These are phyloP conservation scores for Penicillium sp. DNA, from an alignment of 2,329 filamentous ascomycete species.

Conservation along the genomic window DNA sequence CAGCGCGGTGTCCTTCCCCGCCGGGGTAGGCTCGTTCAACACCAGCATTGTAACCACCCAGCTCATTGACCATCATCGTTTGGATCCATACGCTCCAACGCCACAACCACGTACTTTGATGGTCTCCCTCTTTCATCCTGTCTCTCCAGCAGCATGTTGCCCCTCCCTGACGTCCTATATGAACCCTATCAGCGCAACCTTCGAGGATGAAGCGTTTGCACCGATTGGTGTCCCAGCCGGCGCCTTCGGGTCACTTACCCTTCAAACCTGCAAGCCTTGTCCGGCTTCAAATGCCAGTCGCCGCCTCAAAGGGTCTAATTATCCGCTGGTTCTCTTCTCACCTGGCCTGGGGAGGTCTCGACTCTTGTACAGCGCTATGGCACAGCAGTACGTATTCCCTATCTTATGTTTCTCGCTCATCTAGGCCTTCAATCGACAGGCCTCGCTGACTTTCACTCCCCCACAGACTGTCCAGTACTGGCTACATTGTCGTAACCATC, in stretches of 20 bases:
- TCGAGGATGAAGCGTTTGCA: not conserved
- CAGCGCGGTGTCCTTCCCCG: not conserved
- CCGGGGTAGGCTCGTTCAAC: not conserved
- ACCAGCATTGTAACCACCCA: not conserved
- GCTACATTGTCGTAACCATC: not conserved
- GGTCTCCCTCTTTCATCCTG: not conserved
- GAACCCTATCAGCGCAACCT: not conserved
- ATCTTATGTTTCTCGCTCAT: not conserved
- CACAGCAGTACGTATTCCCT: not conserved
- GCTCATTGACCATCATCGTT: not conserved
- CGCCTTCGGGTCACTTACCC: not conserved
- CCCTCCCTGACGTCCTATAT: not conserved
- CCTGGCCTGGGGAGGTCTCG: not conserved
- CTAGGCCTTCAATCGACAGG: not conserved
- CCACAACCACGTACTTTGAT: not conserved
- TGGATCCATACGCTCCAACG: not conserved
- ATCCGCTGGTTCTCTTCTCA: not conserved
- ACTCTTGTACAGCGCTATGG: not conserved
- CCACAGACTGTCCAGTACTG: not conserved
- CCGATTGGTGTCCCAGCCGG: not conserved
- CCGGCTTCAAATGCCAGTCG: not conserved
- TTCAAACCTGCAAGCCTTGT: not conserved
- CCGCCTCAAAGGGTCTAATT: not conserved
- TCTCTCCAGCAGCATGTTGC: not conserved
- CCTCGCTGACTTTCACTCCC: not conserved